Evolutionary conservation across 2,329 filamentous ascomycete genomes (phyloP).

Genomic region (Sporothrix brasiliensis): DNA sequence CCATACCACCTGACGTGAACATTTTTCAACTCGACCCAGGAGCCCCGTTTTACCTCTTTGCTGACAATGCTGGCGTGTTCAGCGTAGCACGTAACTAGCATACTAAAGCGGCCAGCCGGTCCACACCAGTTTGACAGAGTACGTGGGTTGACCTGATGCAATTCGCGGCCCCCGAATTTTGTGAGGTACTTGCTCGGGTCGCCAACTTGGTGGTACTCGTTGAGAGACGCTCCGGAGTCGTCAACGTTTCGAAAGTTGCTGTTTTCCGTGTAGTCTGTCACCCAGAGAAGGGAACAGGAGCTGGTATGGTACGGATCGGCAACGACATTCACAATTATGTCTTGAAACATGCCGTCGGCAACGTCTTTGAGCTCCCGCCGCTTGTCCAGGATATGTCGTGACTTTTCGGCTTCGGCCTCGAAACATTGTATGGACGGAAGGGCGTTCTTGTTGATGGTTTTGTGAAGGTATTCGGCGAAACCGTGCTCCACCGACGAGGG

Average conservation of each 20-base stretch:
- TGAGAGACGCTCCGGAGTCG: conserved; percentile 38
- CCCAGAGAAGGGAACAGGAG: conserved; percentile 62
- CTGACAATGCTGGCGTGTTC: conserved; percentile 65
- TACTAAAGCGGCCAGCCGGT: conserved; percentile 70
- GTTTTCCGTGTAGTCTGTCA: conserved; percentile 84
- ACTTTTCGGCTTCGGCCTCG: conserved; percentile 43
- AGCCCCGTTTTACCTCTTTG: conserved; percentile 56
- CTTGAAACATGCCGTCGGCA: conserved; percentile 58
- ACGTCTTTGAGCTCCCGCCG: conserved; percentile 68
- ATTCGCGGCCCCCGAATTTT: conserved; percentile 31
- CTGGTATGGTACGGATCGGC: conserved; percentile 51
- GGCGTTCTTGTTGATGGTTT: conserved; percentile 48
- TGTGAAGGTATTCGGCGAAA: conserved; percentile 55
- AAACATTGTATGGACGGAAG: conserved; percentile 54
- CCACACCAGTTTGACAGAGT: conserved; percentile 61
- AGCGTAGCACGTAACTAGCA: conserved; percentile 72
- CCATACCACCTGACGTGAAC: conserved; percentile 66
- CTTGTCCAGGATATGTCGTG: conserved; percentile 56
- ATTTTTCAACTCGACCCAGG: conserved; percentile 70
- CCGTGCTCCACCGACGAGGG: conserved; percentile 43
- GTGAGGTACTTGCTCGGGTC: conserved; percentile 55
- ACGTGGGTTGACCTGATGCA: neutral
- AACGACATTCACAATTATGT: conserved; percentile 73
- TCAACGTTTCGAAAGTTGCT: conserved; percentile 59
- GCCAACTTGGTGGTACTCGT: conserved; percentile 52